Base-by-base conservation (phyloP, 2,329 filamentous ascomycete genomes). In the Fusarium nelsonii region DNA sequence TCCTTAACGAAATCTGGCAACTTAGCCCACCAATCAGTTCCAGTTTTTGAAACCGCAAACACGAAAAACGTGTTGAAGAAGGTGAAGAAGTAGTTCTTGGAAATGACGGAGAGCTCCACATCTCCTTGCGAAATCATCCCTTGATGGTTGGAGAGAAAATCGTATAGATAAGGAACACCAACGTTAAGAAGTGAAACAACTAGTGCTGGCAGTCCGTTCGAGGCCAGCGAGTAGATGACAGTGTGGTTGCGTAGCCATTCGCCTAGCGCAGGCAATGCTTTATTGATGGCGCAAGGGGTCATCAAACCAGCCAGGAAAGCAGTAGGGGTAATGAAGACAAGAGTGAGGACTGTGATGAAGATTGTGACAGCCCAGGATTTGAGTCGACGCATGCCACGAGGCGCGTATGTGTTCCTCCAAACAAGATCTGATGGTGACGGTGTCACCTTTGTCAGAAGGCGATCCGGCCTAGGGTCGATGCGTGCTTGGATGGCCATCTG, bases 11-110 rank as follows among this genome's bases (percentile, higher is more conserved):
- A 88, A 48, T 95, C 87, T 55, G 88, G 88, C 46, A 98, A 84
- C 53, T 91, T 87, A 34, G 84, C 84, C 79, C 89, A 89, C 75
- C 97, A 92, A 55, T 90, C 88, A 39, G 91, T 89, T 80, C 92
- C 93, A 6, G 94, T 93, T 55, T 92, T 92, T 45, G 97, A 92
- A 28, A 96, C 87, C 1, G 95, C 97, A 78, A 98, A 97, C 44
- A 98, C 88, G 51, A 98, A 87, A 81, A 99, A 99, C 59, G 98
- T 93, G 81, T 99, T 99, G 87, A 99, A 98, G 80, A 99, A 99
- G 11, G 92, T 94, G 78, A 99, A 99, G 85, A 98, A 97, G 82
- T 98, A 99, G 80, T 98, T 99, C 82, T 99, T 99, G 55, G 93
- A 97, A 70, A 99, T 95, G 44, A 97, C 86, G 0, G 96, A 98